phyloP scores from a whole-genome alignment of 768 basidiomycete species.

The Calocera viscosa region DNA sequence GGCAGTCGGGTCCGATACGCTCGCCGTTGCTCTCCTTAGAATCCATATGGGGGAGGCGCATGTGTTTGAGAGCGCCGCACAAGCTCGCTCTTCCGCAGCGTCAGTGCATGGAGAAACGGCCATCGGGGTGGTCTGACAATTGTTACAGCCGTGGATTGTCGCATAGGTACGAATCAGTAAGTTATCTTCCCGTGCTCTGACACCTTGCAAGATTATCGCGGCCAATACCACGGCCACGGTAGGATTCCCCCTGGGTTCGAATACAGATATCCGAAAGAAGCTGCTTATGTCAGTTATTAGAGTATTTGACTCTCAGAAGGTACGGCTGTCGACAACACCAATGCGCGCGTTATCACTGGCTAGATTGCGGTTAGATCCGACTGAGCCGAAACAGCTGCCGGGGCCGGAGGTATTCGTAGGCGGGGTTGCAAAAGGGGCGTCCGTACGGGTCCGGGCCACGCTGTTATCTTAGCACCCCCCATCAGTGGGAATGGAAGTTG shows the following conservation, averaged over 20 bases:
- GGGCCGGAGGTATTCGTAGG: not conserved
- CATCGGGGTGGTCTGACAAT: constrained; percentile 5
- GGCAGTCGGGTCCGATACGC: not conserved
- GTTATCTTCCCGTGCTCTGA: not conserved
- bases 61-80: not conserved
- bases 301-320: constrained; percentile 8
- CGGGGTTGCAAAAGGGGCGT: constrained; percentile 5
- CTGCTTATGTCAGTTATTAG: constrained; percentile 2
- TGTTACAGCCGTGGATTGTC: not conserved
- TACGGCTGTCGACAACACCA: not conserved
- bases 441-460: not conserved
- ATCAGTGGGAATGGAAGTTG: not conserved
- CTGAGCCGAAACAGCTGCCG: not conserved
- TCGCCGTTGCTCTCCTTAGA: not conserved
- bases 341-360: constrained; percentile 2
- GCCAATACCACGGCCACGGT: not conserved
- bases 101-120: not conserved
- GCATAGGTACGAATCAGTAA: not conserved
- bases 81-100: not conserved
- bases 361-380: not conserved
- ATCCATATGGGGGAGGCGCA: constrained; percentile 2
- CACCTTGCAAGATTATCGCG: not conserved
- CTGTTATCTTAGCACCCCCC: not conserved
- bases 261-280: not conserved
- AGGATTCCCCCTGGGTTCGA: not conserved